Evolutionary conservation across 805 yeast genomes (phyloP).

Genomic region (Hemisphaericaspora nanyangensis): DNA sequence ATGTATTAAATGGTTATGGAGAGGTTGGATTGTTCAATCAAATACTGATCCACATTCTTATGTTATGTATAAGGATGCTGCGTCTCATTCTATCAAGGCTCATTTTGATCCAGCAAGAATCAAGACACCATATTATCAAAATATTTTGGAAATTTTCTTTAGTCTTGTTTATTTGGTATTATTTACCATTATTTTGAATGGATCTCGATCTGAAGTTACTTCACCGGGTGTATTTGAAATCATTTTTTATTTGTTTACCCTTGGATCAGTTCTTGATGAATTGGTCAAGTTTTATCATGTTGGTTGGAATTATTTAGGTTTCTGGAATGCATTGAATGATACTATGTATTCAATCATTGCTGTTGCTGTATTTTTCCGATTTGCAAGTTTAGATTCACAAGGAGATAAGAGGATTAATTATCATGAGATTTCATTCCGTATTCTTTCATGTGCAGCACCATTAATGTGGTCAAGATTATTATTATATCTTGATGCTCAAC

Average conservation of each 20-base stretch:
- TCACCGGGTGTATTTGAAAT: slow-evolving; percentile 46
- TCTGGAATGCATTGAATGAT: slow-evolving; percentile 79
- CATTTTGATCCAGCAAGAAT: slow-evolving; percentile 84
- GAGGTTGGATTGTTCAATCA: slow-evolving; percentile 87
- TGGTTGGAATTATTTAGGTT: slow-evolving; percentile 67
- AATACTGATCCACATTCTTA: slow-evolving; percentile 66
- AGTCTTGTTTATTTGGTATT: slow-evolving; percentile 59
- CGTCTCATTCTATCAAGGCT: slow-evolving; percentile 47
- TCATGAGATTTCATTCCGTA: slow-evolving; percentile 61
- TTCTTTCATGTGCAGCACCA: slow-evolving; percentile 79
- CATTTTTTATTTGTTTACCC: slow-evolving; percentile 59
- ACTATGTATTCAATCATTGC: slow-evolving; percentile 55
- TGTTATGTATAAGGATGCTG: slow-evolving; percentile 57
- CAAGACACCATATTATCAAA: slow-evolving; percentile 82
- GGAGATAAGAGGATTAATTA: slow-evolving; percentile 23
- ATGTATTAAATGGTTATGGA: slow-evolving; percentile 87
- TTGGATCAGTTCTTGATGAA: slow-evolving; percentile 68
- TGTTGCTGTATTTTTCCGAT: slow-evolving; percentile 53
- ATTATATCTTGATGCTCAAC: slow-evolving; percentile 71
- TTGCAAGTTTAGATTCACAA: slow-evolving; percentile 31
- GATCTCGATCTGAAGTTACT: slow-evolving; percentile 39
- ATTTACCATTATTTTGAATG: slow-evolving; percentile 62
- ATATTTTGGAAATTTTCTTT: slow-evolving; percentile 62
- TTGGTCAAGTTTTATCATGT: slow-evolving; percentile 67
- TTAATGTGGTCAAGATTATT: slow-evolving; percentile 80